A percentile compares a stretch with the other conserved stretches of the same genome.
These are phyloP conservation scores for Saksenaea vasiformis DNA, from an alignment of 371 early-diverging fungal genomes.

Conservation along the genomic window DNA sequence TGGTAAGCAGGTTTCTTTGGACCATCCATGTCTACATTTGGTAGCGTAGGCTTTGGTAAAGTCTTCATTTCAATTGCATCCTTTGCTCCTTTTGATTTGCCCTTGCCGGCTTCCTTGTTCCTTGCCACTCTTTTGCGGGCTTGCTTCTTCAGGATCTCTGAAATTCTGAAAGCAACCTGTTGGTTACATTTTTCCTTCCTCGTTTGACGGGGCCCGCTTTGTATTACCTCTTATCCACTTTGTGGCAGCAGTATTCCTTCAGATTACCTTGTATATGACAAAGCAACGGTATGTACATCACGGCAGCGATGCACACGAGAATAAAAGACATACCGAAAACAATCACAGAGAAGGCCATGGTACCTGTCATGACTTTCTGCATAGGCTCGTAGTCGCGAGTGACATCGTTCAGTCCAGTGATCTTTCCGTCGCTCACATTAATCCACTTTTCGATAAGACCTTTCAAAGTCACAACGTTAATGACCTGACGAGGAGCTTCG, in stretches of 20 bases:
- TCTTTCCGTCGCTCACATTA: constrained; percentile 16
- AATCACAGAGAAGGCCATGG: constrained; percentile 43
- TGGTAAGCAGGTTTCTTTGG: neutral
- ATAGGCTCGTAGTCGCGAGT: constrained; percentile 24
- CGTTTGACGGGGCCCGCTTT: neutral
- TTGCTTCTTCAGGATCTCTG: constrained; percentile 22
- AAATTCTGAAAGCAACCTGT: constrained; percentile 9
- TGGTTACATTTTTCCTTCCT: neutral
- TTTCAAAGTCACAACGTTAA: constrained; percentile 47
- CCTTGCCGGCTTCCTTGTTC: neutral
- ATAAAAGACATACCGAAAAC: constrained; percentile 56
- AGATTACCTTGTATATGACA: constrained; percentile 85
- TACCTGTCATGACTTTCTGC: constrained; percentile 40
- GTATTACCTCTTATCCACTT: constrained; percentile 82
- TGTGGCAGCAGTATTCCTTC: constrained; percentile 91
- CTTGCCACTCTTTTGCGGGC: constrained; percentile 16
- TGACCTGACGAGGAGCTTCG: constrained; percentile 83
- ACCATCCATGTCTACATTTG: constrained; percentile 11
- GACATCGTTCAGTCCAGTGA: constrained; percentile 20
- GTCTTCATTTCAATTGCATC: constrained; percentile 7
- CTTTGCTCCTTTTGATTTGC: constrained; percentile 1
- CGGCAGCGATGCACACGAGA: constrained; percentile 59
- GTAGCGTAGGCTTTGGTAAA: constrained; percentile 12
- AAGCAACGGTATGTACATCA: constrained; percentile 82
- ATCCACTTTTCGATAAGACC: constrained; percentile 36